Evolutionary conservation across 805 yeast genomes (phyloP).

Genomic region (Candida railenensis): DNA sequence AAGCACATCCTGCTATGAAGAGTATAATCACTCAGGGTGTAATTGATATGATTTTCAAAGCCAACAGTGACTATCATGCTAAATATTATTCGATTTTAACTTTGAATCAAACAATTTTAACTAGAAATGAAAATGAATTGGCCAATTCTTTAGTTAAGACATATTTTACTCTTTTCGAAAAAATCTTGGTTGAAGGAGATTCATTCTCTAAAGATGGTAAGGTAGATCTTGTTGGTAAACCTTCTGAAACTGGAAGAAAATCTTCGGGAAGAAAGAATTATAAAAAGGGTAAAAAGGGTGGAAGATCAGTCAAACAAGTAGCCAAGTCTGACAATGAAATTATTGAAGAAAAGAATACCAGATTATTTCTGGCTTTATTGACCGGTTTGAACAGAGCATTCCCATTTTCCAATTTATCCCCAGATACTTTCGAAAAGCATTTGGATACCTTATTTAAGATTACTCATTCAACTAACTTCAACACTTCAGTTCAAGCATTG

Average conservation of each 20-base stretch:
- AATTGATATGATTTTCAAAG: slow-evolving; percentile 74
- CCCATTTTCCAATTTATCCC: slow-evolving; percentile 81
- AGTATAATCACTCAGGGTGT: slow-evolving; percentile 74
- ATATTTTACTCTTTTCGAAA: slow-evolving; percentile 84
- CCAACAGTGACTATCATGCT: slow-evolving; percentile 74
- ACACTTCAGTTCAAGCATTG: slow-evolving; percentile 90
- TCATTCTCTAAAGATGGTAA: slow-evolving; percentile 37
- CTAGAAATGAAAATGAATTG: slow-evolving; percentile 70
- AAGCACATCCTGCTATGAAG: slow-evolving; percentile 96
- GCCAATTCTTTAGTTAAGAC: slow-evolving; percentile 83
- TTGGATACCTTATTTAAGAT: slow-evolving; percentile 82
- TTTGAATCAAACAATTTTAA: slow-evolving; percentile 87
- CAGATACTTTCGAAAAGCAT: slow-evolving; percentile 70
- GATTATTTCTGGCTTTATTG: slow-evolving; percentile 82
- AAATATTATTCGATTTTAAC: slow-evolving; percentile 86
- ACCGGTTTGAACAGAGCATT: slow-evolving; percentile 96
- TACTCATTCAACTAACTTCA: slow-evolving; percentile 91
- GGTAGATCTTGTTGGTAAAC: slow-evolving; percentile 43
- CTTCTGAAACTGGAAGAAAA: slow-evolving; percentile 53
- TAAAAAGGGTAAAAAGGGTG: slow-evolving; percentile 87
- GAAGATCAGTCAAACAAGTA: slow-evolving; percentile 63
- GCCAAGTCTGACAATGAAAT: slow-evolving; percentile 65
- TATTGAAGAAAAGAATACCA: slow-evolving; percentile 76
- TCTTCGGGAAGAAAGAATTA: slow-evolving; percentile 57
- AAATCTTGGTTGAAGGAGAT: slow-evolving; percentile 70